These are phyloP conservation scores for Suillus spraguei DNA, from an alignment of 768 basidiomycete species.

Conservation along the genomic window DNA sequence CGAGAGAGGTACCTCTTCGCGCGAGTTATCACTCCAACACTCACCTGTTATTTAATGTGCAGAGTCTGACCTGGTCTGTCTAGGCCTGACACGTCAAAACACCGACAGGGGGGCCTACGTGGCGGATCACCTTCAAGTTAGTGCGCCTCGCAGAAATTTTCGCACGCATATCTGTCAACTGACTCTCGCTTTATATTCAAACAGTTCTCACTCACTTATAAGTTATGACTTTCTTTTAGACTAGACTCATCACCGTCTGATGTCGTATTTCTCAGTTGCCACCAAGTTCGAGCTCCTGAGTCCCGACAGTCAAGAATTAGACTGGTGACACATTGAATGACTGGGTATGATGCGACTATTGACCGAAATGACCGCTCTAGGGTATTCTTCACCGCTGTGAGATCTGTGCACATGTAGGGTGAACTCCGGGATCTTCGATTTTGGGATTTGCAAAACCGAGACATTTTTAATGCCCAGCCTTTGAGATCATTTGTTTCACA, in stretches of 20 bases:
- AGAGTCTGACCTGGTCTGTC: not conserved
- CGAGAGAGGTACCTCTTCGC: constrained; percentile 8
- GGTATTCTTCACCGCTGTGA: not conserved
- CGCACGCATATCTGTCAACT: not conserved
- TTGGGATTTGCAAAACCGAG: not conserved
- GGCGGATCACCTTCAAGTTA: not conserved
- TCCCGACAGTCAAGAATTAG: not conserved
- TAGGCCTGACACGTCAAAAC: not conserved
- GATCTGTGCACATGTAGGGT: not conserved
- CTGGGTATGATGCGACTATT: not conserved
- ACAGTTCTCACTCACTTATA: not conserved
- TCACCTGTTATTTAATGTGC: constrained; percentile 5
- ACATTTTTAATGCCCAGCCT: not conserved
- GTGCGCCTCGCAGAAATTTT: not conserved
- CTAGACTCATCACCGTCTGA: not conserved
- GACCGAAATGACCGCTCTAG: not conserved
- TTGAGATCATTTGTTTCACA: not conserved
- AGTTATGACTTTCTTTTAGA: not conserved
- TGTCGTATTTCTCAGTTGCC: not conserved
- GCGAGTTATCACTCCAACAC: constrained; percentile 16
- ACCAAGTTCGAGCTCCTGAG: not conserved
- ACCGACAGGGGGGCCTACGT: not conserved
- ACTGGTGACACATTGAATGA: not conserved
- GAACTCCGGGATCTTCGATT: not conserved
- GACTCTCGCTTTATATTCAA: not conserved